Base-by-base conservation (phyloP, 2,329 filamentous ascomycete species). In the Sclerotinia glacialis region DNA sequence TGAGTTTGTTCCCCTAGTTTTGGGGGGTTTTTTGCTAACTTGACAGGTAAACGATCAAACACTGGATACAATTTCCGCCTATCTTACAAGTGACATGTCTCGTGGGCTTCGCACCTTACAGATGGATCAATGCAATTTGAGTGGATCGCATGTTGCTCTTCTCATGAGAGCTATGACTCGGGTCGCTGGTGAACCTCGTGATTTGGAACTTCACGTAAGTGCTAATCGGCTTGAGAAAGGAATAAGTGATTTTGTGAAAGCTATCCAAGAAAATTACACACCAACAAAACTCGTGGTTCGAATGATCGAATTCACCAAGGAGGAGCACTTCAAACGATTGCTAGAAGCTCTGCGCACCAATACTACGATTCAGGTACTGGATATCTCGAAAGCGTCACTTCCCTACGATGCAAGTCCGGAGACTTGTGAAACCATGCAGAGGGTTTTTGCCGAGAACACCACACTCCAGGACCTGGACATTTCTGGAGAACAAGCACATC, bases 311-410 rank as follows among this genome's bases (percentile, higher is more conserved):
- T 91, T 76, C 54, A 70, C 71, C 11, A 76, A 76, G 58, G 76
- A 77, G 62, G 72, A 74, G 44, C 69, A 76, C 47, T 91, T 91
- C 70, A 82, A 85, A 46, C 82, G 86, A 66, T 78, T 91, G 58
- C 80, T 90, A 8, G 78, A 84, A 67, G 87, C 89, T 1, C 73
- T 91, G 59, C 83, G 83, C 6, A 79, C 79, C 52, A 91, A 91
- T 73, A 86, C 79, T 23, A 86, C 86, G 0, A 83, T 90, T 59
- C 82, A 81, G 59, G 86, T 84, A 71, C 77, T 91, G 21, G 88
- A 91, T 74, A 86, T 91, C 34, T 90, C 89, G 1, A 87, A 89
- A 70, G 86, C 86, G 1, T 90, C 88, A 0, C 79, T 91, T 28
- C 89, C 88, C 18, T 87, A 86, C 64, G 88, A 91, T 74, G 88